Percentiles rank a stretch among this genome's conserved stretches.
phyloP scores from a whole-genome alignment of 2,329 filamentous ascomycete genomes.

The Neofusicoccum sp. region DNA sequence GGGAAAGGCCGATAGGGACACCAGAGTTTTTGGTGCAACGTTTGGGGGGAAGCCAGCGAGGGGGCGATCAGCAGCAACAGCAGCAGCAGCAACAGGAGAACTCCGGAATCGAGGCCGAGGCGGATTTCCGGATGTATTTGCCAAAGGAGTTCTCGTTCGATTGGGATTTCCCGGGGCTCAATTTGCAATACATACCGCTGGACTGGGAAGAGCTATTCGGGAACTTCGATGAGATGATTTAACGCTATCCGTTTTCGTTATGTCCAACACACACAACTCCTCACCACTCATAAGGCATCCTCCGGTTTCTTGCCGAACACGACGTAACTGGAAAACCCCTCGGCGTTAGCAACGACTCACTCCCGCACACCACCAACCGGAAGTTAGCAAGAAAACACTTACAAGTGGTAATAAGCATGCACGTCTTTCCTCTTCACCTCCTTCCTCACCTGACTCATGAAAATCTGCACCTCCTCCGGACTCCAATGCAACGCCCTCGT shows the following conservation, averaged over 20 bases:
- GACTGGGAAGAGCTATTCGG: constrained; percentile 53
- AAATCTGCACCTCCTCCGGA: constrained; percentile 45
- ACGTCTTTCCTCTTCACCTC: constrained; percentile 27
- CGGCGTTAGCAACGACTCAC: neutral
- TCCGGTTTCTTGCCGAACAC: neutral
- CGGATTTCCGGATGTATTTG: constrained; percentile 56
- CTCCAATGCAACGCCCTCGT: constrained; percentile 46
- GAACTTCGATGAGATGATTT: constrained; percentile 38
- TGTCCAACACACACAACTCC: neutral
- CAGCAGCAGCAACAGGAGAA: neutral
- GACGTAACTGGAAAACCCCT: neutral
- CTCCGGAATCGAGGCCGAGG: constrained; percentile 38
- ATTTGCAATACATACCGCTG: constrained; percentile 53
- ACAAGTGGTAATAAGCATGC: neutral
- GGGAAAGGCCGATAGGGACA: constrained; percentile 9
- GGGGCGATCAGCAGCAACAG: neutral
- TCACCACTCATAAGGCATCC: neutral
- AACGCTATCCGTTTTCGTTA: neutral
- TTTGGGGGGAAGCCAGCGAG: constrained; percentile 28
- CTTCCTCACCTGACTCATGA: constrained; percentile 31
- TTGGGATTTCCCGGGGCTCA: constrained; percentile 60
- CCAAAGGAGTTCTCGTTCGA: constrained; percentile 61
- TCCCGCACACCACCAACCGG: neutral
- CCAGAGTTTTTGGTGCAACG: neutral
- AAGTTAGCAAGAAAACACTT: neutral